Conservation (phyloP, 768 basidiomycete genomes). For the Sutorius australiensis region DNA sequence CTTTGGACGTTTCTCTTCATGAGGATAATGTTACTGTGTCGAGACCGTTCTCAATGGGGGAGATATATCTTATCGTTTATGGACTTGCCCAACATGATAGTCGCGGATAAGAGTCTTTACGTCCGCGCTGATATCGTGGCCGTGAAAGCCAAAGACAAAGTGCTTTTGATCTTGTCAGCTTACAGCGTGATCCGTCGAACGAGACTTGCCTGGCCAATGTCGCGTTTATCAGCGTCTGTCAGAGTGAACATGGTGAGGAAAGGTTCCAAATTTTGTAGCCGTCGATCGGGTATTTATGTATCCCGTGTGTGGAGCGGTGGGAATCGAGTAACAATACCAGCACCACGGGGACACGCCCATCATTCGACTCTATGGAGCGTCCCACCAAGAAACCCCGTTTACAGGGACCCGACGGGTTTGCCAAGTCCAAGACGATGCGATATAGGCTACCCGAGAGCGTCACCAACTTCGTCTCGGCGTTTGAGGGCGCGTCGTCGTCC, state of each 20-base stretch:
- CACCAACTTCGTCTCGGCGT: constrained; percentile 30
- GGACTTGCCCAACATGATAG: constrained; percentile 53
- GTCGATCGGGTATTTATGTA: neutral
- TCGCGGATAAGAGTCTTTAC: constrained; percentile 54
- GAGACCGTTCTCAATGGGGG: neutral
- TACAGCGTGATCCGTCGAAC: neutral
- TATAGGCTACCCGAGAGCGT: constrained; percentile 25
- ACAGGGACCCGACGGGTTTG: constrained; percentile 29
- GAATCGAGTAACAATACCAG: neutral
- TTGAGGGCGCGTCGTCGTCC: constrained; percentile 9
- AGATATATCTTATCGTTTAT: no score
- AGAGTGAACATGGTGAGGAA: constrained; percentile 20
- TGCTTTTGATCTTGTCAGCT: constrained; percentile 43
- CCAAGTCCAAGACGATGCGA: constrained; percentile 14
- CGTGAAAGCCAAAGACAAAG: constrained; percentile 70
- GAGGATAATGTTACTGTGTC: constrained; percentile 51
- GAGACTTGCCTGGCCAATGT: constrained; percentile 42
- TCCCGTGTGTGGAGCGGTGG: neutral
- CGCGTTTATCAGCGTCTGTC: constrained; percentile 38
- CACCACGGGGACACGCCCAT: neutral
- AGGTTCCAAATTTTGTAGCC: neutral
- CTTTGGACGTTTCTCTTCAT: constrained; percentile 67
- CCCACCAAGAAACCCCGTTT: constrained; percentile 14
- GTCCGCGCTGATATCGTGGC: constrained; percentile 47
- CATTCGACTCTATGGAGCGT: constrained; percentile 5